Base-by-base conservation (phyloP, 2,329 filamentous ascomycete species). In the Colletotrichum agaves region DNA sequence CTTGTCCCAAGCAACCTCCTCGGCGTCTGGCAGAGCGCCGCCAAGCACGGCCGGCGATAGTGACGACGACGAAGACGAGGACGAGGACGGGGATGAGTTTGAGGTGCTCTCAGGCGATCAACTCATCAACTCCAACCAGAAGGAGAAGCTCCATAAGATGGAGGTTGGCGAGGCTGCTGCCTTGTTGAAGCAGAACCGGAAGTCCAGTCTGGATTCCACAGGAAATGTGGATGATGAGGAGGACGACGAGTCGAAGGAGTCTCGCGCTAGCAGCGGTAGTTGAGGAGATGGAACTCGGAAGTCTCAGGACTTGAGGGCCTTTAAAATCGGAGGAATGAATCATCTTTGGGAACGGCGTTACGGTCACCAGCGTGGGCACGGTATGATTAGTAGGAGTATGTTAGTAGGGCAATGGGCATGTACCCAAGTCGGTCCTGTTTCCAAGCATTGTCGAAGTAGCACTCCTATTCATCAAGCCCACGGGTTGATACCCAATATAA, bases 111-210 rank as follows among this genome's bases (percentile, higher is more conserved):
- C 78, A 1, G 80, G 77, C 56, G 73, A 77, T 53, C 75, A 84
- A 67, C 76, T 81, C 3, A 73, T 85, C 11, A 77, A 80, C 66
- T 80, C 82, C 66, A 78, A 84, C 72, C 80, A 83, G 71, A 85
- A 87, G 75, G 81, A 86, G 63, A 84, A 83, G 60, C 79, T 89
- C 15, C 87, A 88, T 72, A 81, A 83, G 72, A 89, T 89, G 87
- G 87, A 89, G 71, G 83, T 87, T 2, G 85, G 83, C 63, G 87
- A 89, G 73, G 87, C 86, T 12, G 83, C 81, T 2, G 87, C 86
- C 8, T 76, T 88, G 4, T 77, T 75, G 61, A 78, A 76, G 74
- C 59, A 71, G 55, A 70, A 70, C 27, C 61, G 69, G n/a, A 66
- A 66, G 27, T 17, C 37, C 12, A 75, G 78, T 58, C 73, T 80